Conservation (phyloP, 1,139 yeast species). For the Schizosaccharomyces versatilis region DNA sequence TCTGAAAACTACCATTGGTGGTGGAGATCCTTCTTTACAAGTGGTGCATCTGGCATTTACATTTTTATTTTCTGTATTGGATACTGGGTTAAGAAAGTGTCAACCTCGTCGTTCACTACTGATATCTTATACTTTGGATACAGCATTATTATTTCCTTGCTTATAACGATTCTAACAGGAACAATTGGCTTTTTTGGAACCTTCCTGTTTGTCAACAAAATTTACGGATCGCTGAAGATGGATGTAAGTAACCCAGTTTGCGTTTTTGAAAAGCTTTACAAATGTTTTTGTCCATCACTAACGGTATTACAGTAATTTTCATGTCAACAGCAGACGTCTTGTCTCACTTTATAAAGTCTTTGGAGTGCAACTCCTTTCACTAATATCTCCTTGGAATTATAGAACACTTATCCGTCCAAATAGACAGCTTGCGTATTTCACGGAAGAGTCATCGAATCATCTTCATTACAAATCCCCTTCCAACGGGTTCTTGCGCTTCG, state of each 20-base stretch:
- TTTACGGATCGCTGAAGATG: constrained; percentile 68
- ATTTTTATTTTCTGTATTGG: constrained; percentile 65
- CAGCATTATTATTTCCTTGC: constrained; percentile 44
- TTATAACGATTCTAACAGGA: constrained; percentile 69
- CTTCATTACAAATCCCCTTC: too few species aligned
- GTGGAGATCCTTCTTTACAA: constrained; percentile 73
- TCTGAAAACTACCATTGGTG: constrained; percentile 81
- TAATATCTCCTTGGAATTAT: too few species aligned
- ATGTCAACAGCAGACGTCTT: too few species aligned
- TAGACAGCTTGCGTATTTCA: too few species aligned
- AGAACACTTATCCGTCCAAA: too few species aligned
- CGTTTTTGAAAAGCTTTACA: too few species aligned
- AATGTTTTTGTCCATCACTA: too few species aligned
- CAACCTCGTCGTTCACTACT: constrained; percentile 58
- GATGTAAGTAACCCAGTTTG: constrained; percentile 21
- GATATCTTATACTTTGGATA: constrained; percentile 70
- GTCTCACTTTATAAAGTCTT: too few species aligned
- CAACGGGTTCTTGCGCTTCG: too few species aligned
- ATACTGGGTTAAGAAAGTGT: constrained; percentile 26
- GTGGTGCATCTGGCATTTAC: constrained; percentile 76
- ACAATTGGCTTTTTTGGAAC: constrained; percentile 64
- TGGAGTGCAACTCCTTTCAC: too few species aligned
- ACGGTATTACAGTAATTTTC: too few species aligned
- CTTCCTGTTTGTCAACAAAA: constrained; percentile 52
- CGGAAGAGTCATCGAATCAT: too few species aligned